A percentile compares a stretch with the other conserved stretches of the same genome.
Conservation (phyloP, 2,329 filamentous ascomycete species). For the Tolypocladium endophyticum region DNA sequence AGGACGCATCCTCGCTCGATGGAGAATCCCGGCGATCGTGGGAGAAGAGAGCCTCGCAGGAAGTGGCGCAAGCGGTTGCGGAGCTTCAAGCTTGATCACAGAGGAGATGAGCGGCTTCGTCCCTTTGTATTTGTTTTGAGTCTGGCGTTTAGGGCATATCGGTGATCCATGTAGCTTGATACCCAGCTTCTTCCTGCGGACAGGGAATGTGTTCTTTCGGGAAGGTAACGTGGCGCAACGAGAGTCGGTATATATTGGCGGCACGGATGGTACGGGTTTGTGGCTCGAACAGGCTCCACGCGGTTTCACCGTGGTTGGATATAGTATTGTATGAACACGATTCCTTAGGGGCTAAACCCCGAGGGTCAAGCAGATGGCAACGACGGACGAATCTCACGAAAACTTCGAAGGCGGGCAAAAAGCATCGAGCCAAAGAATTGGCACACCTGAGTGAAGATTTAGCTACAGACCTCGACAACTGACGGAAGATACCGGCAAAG, state of each 20-base stretch:
- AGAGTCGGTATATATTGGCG: slow-evolving; percentile 3
- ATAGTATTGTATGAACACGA: slow-evolving; percentile 7
- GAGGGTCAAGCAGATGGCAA: neutral
- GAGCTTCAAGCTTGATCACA: slow-evolving; percentile 36
- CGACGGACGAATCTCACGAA: neutral
- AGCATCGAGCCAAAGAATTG: neutral
- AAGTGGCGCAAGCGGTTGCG: slow-evolving; percentile 67
- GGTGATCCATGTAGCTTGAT: slow-evolving; percentile 19
- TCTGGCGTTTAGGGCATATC: slow-evolving; percentile 19
- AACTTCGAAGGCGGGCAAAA: neutral
- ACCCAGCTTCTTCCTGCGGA: slow-evolving; percentile 19
- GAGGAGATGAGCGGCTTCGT: slow-evolving; percentile 11
- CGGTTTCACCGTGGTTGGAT: slow-evolving; percentile 5
- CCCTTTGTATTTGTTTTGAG: slow-evolving; percentile 15
- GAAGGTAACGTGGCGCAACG: slow-evolving; percentile 5
- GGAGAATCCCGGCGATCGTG: slow-evolving; percentile 57
- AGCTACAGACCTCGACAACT: slow-evolving; percentile 6
- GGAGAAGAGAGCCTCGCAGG: slow-evolving; percentile 65
- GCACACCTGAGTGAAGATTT: slow-evolving; percentile 2
- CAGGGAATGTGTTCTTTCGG: slow-evolving; percentile 13
- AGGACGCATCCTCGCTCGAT: slow-evolving; percentile 46
- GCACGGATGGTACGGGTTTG: slow-evolving; percentile 5
- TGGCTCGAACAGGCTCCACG: slow-evolving; percentile 2
- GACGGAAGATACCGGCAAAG: slow-evolving; percentile 6
- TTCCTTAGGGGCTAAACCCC: neutral